Conservation (phyloP, 2,329 filamentous ascomycete genomes). For the Orbilia brochopaga region DNA sequence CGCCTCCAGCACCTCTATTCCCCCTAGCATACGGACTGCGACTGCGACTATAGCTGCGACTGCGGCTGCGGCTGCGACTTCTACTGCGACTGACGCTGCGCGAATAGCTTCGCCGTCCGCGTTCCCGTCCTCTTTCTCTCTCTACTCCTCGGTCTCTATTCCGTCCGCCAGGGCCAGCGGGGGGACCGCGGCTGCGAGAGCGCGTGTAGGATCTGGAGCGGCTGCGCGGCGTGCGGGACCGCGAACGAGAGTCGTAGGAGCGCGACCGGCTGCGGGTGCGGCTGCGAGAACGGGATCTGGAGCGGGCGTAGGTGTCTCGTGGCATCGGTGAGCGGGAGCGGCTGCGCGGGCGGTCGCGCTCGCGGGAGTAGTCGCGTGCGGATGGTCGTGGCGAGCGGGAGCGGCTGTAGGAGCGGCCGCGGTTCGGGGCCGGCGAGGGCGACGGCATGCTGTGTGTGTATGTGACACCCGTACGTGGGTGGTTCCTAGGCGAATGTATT, state of each 20-base stretch:
- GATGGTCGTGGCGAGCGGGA: constrained; percentile 36
- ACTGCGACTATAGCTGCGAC: constrained; percentile 31
- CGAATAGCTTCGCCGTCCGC: constrained; percentile 17
- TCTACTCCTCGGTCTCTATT: too few relatives aligned
- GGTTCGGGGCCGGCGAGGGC: constrained; percentile 33
- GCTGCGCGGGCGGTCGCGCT: constrained; percentile 4
- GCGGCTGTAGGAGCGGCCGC: constrained; percentile 40
- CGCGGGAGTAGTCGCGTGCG: constrained; percentile 39
- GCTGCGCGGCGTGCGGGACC: constrained; percentile 20
- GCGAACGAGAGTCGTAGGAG: constrained; percentile 23
- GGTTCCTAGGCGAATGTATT: background rate
- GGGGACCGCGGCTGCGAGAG: constrained; percentile 20
- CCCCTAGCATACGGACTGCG: constrained; percentile 18
- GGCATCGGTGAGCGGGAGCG: constrained; percentile 16
- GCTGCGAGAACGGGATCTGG: constrained; percentile 1
- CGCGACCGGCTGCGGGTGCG: constrained; percentile 7
- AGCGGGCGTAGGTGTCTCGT: background rate
- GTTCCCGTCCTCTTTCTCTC: constrained; percentile 7
- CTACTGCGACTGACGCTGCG: constrained; percentile 27
- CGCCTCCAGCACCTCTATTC: constrained; percentile 1
- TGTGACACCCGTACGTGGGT: background rate
- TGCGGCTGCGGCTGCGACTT: constrained; percentile 14
- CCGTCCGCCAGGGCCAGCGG: constrained; percentile 9
- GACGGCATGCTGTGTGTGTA: constrained; percentile 23
- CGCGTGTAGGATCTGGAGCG: constrained; percentile 16